Conservation (phyloP, 148 eudicot species). For the Rhododendron kiyosumense region DNA sequence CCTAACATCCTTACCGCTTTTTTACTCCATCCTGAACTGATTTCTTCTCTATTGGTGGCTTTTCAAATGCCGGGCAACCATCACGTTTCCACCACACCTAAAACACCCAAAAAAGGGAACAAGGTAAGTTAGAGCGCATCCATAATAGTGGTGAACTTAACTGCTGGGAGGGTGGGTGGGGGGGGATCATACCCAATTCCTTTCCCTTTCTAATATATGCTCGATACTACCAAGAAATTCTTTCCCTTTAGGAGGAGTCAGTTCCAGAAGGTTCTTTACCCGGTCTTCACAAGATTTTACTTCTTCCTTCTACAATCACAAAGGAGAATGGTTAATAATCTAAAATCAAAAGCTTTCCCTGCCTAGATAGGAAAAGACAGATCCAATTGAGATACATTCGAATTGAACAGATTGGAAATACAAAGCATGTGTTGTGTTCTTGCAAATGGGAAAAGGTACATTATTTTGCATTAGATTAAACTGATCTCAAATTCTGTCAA, state of each 20-base stretch:
- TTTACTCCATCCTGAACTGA: slow-evolving; percentile 55
- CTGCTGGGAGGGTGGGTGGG: neutral
- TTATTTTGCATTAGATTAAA: neutral
- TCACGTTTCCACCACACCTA: slow-evolving; percentile 99
- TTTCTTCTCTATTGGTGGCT: slow-evolving; percentile 67
- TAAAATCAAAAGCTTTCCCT: neutral
- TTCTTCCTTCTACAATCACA: slow-evolving; percentile 70
- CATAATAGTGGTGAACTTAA: neutral
- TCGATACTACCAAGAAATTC: slow-evolving; percentile 78
- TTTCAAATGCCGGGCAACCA: slow-evolving; percentile 93
- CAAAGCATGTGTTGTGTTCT: neutral
- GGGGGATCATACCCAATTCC: slow-evolving; percentile 70
- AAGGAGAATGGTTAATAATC: neutral
- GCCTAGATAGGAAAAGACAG: neutral
- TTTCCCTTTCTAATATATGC: slow-evolving; percentile 93
- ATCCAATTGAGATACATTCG: neutral
- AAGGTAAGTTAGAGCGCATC: slow-evolving; percentile 2
- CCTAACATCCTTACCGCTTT: slow-evolving; percentile 58
- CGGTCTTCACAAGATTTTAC: slow-evolving; percentile 77
- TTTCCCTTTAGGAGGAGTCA: slow-evolving; percentile 88
- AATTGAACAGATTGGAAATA: neutral
- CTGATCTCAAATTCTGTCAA: neutral
- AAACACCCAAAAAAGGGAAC: slow-evolving; percentile 10
- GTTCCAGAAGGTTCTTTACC: slow-evolving; percentile 82
- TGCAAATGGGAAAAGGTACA: neutral